Conservation (phyloP, 805 yeast genomes). For the Starmerella bombicola region DNA sequence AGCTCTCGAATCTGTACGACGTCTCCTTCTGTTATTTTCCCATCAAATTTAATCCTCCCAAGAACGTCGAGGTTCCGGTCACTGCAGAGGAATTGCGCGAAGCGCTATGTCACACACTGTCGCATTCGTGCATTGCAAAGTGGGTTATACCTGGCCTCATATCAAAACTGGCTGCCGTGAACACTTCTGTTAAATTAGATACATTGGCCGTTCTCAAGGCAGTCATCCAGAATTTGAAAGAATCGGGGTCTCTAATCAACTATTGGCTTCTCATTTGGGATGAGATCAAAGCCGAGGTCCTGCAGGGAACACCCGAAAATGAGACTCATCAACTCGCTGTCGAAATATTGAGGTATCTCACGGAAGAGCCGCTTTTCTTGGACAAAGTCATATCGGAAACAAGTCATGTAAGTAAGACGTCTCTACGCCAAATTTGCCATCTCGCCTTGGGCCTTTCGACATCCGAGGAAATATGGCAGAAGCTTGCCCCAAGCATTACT, state of each 20-base stretch:
- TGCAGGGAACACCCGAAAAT: conserved; percentile 57
- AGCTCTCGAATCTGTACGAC: conserved; percentile 66
- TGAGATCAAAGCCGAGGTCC: conserved; percentile 75
- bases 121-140: conserved; percentile 52
- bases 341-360: conserved; percentile 19
- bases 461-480: conserved; percentile 8
- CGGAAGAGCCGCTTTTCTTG: conserved; percentile 29
- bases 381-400: conserved; percentile 24
- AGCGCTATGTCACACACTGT: conserved; percentile 47
- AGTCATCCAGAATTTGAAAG: conserved; percentile 42
- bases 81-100: conserved; percentile 59
- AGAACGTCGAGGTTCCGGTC: conserved; percentile 73
- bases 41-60: conserved; percentile 83
- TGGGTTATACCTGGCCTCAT: conserved; percentile 67
- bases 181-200: conserved; percentile 43
- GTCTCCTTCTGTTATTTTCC: conserved; percentile 92
- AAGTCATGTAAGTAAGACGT: conserved; percentile 34
- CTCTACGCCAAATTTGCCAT: conserved; percentile 32
- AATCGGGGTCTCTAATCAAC: conserved; percentile 36
- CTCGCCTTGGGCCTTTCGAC: conserved; percentile 9
- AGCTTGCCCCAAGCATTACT: conserved; percentile 39
- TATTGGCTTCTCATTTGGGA: conserved; percentile 75
- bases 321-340: conserved; percentile 24
- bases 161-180: conserved; percentile 50
- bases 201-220: conserved; percentile 48